Percentiles rank a stretch among this genome's conserved stretches.
Conservation (phyloP, 1,284 basidiomycete genomes). For the Sporisorium scitamineum region DNA sequence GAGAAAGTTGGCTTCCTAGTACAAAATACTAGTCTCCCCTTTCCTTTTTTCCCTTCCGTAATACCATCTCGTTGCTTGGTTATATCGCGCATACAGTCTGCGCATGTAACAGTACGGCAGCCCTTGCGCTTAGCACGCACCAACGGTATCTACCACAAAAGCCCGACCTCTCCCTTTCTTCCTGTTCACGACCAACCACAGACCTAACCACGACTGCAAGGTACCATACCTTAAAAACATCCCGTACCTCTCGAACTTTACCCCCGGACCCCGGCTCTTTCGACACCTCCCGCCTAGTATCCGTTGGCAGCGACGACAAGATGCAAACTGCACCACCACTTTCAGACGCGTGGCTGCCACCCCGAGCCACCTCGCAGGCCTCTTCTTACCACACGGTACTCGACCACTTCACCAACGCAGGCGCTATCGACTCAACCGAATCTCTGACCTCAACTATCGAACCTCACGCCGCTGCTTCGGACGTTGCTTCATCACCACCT, state of each 20-base stretch:
- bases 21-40: too few relatives aligned
- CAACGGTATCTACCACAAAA: not conserved
- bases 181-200: not conserved
- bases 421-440: not conserved
- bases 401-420: not conserved
- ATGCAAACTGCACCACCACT: slow-evolving; percentile 4
- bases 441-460: not conserved
- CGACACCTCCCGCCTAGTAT: not conserved
- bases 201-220: not conserved
- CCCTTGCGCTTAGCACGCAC: slow-evolving; percentile 8
- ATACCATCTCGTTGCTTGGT: too few relatives aligned
- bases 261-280: not conserved
- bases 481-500: slow-evolving; percentile 4
- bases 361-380: slow-evolving; percentile 2
- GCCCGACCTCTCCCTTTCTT: not conserved
- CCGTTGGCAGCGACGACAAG: too few relatives aligned
- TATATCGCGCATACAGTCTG: too few relatives aligned
- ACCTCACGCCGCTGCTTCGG: not conserved
- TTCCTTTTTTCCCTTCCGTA: too few relatives aligned
- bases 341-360: not conserved
- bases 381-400: slow-evolving; percentile 13
- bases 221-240: not conserved
- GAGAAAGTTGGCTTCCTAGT: too few relatives aligned
- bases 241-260: not conserved
- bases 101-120: not conserved